These are phyloP conservation scores for Phytophthora sp. DNA, from an alignment of 352 stramenopile species.

Conservation along the genomic window DNA sequence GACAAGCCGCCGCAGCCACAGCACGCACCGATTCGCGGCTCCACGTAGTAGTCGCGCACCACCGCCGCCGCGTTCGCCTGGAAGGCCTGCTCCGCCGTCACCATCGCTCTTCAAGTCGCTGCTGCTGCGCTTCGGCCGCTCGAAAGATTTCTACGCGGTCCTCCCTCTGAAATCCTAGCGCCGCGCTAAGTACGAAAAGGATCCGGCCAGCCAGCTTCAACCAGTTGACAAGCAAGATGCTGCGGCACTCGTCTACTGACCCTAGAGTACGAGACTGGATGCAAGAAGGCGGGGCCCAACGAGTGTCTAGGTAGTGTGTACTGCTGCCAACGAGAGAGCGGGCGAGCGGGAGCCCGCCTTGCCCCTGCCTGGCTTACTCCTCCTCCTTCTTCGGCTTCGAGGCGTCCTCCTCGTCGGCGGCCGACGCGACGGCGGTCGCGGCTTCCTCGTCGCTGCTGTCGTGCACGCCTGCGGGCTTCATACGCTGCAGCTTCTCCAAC, in stretches of 20 bases:
- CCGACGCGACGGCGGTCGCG: slow-evolving; percentile 29
- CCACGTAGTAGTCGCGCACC: slow-evolving; percentile 88
- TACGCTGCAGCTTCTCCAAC: slow-evolving; percentile 89
- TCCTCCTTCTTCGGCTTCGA: slow-evolving; percentile 25
- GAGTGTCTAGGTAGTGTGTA: slow-evolving; percentile 34
- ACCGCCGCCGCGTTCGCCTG: slow-evolving; percentile 78
- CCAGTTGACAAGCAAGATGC: neutral
- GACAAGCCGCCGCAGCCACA: neutral
- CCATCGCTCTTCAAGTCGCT: slow-evolving; percentile 47
- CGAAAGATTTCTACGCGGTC: slow-evolving; percentile 18
- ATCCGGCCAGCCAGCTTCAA: slow-evolving; percentile 10
- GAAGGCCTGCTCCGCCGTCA: slow-evolving; percentile 75
- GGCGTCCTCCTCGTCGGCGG: slow-evolving; percentile 25
- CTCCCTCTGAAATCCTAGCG: slow-evolving; percentile 2
- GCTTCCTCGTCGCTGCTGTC: slow-evolving; percentile 38
- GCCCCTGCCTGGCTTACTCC: slow-evolving; percentile 21
- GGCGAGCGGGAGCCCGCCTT: neutral
- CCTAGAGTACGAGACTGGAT: neutral
- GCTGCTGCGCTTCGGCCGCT: slow-evolving; percentile 27
- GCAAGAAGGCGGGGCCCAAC: neutral
- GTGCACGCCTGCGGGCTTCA: slow-evolving; percentile 75
- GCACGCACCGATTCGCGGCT: slow-evolving; percentile 78
- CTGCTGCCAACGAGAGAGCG: slow-evolving; percentile 11
- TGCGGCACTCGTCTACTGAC: too few species aligned
- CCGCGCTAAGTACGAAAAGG: slow-evolving; percentile 26